Evolutionary conservation across 2,329 filamentous ascomycete genomes (phyloP).

Genomic region (Colletotrichum sp.): DNA sequence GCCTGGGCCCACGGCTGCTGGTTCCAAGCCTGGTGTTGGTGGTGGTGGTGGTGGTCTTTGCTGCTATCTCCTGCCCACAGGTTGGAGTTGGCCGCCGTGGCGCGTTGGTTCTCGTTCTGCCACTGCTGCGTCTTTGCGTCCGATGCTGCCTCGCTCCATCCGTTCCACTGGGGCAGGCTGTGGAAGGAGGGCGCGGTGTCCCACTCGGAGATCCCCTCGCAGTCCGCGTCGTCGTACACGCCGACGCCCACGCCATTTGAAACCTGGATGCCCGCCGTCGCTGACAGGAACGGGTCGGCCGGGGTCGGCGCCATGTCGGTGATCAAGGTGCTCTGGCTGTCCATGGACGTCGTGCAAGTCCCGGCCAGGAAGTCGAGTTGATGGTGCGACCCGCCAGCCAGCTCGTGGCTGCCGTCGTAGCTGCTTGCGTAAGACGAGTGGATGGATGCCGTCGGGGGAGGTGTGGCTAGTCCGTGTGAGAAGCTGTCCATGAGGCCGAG

Average conservation of each 20-base stretch:
- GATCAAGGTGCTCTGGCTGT: slow-evolving; percentile 21
- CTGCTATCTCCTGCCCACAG: slow-evolving; percentile 27
- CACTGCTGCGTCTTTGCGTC: slow-evolving; percentile 19
- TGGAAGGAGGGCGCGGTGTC: slow-evolving; percentile 16
- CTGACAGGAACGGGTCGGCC: slow-evolving; percentile 21
- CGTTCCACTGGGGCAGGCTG: slow-evolving; percentile 20
- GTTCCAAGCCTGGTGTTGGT: slow-evolving; percentile 31
- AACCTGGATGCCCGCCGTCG: slow-evolving; percentile 23
- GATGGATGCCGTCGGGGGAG: slow-evolving; percentile 59
- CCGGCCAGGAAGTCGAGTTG: slow-evolving; percentile 19
- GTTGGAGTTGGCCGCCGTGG: slow-evolving; percentile 27
- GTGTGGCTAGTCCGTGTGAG: slow-evolving; percentile 58
- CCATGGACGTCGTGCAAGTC: slow-evolving; percentile 21
- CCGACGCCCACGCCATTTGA: slow-evolving; percentile 17
- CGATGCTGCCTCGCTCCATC: slow-evolving; percentile 15
- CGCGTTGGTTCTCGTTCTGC: slow-evolving; percentile 22
- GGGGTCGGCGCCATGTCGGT: slow-evolving; percentile 14
- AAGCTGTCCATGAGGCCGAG: slow-evolving; percentile 55
- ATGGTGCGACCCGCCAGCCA: slow-evolving; percentile 16
- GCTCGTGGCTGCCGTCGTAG: slow-evolving; percentile 41
- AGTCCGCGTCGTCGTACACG: slow-evolving; percentile 20
- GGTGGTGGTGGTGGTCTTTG: slow-evolving; percentile 26
- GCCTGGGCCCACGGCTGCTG: slow-evolving; percentile 30
- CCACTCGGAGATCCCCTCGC: slow-evolving; percentile 16
- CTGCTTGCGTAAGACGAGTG: slow-evolving; percentile 50